Conservation (phyloP, 768 basidiomycete species). For the Daedalea quercina region DNA sequence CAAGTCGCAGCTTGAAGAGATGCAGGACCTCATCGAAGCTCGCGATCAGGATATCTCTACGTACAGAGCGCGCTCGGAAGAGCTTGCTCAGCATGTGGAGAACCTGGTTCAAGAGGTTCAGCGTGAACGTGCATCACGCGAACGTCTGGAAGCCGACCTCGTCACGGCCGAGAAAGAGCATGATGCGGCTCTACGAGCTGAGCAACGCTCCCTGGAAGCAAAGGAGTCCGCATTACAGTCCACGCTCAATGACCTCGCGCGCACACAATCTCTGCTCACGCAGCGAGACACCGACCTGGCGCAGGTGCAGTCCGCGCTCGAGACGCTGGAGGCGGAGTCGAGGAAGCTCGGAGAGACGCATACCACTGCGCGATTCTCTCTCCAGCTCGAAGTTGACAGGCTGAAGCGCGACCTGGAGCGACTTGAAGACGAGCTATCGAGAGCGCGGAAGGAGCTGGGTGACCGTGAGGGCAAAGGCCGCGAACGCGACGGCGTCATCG, state of each 20-base stretch:
- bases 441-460: slow-evolving; percentile 63
- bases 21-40: slow-evolving; percentile 58
- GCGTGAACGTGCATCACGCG: slow-evolving; percentile 49
- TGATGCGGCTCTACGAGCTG: slow-evolving; percentile 51
- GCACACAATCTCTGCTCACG: slow-evolving; percentile 53
- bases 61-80: slow-evolving; percentile 67
- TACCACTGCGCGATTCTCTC: slow-evolving; percentile 73
- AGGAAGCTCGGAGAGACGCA: slow-evolving; percentile 80
- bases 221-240: slow-evolving; percentile 65
- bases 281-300: slow-evolving; percentile 74
- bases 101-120: slow-evolving; percentile 60
- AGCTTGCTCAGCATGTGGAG: slow-evolving; percentile 68
- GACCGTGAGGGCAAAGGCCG: slow-evolving; percentile 58
- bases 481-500: slow-evolving; percentile 67
- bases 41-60: slow-evolving; percentile 57
- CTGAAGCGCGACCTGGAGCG: slow-evolving; percentile 79
- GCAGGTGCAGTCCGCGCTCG: slow-evolving; percentile 67
- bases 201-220: slow-evolving; percentile 59
- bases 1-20: slow-evolving; percentile 62
- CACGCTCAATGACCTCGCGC: slow-evolving; percentile 55
- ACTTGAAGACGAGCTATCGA: slow-evolving; percentile 70
- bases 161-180: slow-evolving; percentile 54
- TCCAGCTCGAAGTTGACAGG: slow-evolving; percentile 87
- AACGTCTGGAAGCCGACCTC: slow-evolving; percentile 47
- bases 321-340: slow-evolving; percentile 65